Base-by-base conservation (phyloP, 2,329 filamentous ascomycete species). In the Cercospora beticola region DNA sequence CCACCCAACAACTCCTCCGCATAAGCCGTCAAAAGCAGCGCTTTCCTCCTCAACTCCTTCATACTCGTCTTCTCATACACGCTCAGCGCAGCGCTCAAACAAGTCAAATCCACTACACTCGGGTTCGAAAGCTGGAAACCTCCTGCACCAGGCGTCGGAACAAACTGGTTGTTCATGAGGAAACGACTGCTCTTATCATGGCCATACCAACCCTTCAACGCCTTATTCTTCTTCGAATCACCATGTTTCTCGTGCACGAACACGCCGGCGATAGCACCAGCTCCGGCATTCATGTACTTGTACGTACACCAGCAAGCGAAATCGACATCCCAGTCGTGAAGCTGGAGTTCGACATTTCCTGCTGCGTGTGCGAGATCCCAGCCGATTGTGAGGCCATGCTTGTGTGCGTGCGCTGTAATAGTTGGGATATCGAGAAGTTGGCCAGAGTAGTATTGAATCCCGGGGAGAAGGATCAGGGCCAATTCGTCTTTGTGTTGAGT, bases 251-350 rank as follows among this genome's bases (percentile, higher is more conserved):
- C 88, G 78, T 97, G 92, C 5, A 97, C 90, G 73, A 93, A 97
- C 0, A 90, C 83, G 0, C 90, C 92, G 1, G 88, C 92, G 71
- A 96, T 96, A 12, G 89, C 86, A 4, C 93, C 93, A 0, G 93
- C 92, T 0, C 93, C 93, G n/a, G 89, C 88, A 77, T 96, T 97
- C 79, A 97, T 87, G 82, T 97, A 97, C 82, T 97, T 97, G 85
- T 97, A 97, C 16, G 90, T 94, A 80, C 93, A 97, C 93, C 93
- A 97, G 68, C 88, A 92, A 12, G 93, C 93, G 76, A 96, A 97
- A 79, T 97, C 93, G 30, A 96, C 92, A 73, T 91, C 86, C 93
- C 93, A 97, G 73, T 94, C 92, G 79, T 97, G 93, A 21, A 97
- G 85, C 66, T 84, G 82, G 18, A 97, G 82, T 61, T 91, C 88